Conservation (phyloP, 495 filamentous ascomycete genomes). For the Xylaria grammica region DNA sequence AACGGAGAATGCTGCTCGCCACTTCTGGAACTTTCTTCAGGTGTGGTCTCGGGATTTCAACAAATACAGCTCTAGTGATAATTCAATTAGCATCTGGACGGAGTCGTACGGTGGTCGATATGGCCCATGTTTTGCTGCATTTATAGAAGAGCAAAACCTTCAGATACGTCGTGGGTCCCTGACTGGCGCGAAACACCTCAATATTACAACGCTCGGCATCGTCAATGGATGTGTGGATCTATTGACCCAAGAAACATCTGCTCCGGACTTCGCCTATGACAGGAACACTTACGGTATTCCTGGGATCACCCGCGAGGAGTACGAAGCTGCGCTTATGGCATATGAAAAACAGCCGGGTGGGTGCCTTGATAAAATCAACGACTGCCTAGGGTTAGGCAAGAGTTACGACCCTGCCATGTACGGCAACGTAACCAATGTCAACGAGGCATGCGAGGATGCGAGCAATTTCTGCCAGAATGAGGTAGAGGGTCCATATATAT, state of each 20-base stretch:
- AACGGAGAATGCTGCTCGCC: constrained; percentile 62
- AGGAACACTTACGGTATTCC: constrained; percentile 72
- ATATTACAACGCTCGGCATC: constrained; percentile 61
- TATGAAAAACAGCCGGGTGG: constrained; percentile 44
- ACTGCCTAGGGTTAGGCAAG: constrained; percentile 49
- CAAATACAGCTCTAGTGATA: constrained; percentile 54
- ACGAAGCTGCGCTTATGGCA: constrained; percentile 35
- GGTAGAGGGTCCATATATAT: constrained; percentile 49
- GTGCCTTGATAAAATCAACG: constrained; percentile 52
- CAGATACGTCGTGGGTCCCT: constrained; percentile 52
- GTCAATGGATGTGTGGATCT: constrained; percentile 79
- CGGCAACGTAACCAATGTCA: constrained; percentile 53
- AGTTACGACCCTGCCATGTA: constrained; percentile 49
- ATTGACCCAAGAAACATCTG: constrained; percentile 63
- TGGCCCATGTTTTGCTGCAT: constrained; percentile 61
- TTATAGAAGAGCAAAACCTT: constrained; percentile 65
- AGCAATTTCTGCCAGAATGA: constrained; percentile 48
- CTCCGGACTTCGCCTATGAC: constrained; percentile 68
- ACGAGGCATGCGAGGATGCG: constrained; percentile 45
- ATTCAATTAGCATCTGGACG: constrained; percentile 61
- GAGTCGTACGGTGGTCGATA: constrained; percentile 68
- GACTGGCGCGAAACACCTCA: constrained; percentile 49
- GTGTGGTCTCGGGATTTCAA: constrained; percentile 65
- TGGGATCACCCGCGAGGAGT: constrained; percentile 55
- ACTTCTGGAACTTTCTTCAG: constrained; percentile 72